phyloP scores from a whole-genome alignment of 2,329 filamentous ascomycete genomes.

The Colletotrichum filicis region DNA sequence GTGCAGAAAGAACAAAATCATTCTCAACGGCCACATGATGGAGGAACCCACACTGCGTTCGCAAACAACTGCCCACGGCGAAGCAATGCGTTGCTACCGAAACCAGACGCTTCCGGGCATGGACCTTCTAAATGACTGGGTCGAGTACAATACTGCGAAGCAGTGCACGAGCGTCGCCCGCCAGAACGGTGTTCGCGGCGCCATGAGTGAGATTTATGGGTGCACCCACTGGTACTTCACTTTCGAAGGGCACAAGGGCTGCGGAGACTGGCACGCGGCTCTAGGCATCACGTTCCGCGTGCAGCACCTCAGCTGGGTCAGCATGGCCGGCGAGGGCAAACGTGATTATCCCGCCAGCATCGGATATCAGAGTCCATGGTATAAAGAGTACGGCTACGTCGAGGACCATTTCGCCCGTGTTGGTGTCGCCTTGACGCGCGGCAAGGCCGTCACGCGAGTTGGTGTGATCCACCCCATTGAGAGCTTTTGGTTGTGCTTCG shows the following conservation, averaged over 20 bases:
- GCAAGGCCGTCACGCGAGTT: slow-evolving; percentile 42
- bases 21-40: slow-evolving; percentile 46
- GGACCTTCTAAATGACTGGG: slow-evolving; percentile 43
- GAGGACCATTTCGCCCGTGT: slow-evolving; percentile 47
- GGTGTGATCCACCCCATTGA: slow-evolving; percentile 47
- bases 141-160: slow-evolving; percentile 47
- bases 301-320: slow-evolving; percentile 45
- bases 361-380: slow-evolving; percentile 47
- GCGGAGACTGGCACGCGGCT: slow-evolving; percentile 47
- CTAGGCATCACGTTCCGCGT: slow-evolving; percentile 46
- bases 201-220: slow-evolving; percentile 45
- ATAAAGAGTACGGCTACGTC: slow-evolving; percentile 43
- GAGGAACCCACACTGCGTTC: slow-evolving; percentile 44
- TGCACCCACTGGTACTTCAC: slow-evolving; percentile 46
- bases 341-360: slow-evolving; percentile 45
- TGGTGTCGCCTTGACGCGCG: slow-evolving; percentile 43
- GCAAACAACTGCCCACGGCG: slow-evolving; percentile 44
- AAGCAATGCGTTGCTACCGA: slow-evolving; percentile 46
- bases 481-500: slow-evolving; percentile 46
- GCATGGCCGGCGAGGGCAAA: slow-evolving; percentile 46
- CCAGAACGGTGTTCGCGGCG: slow-evolving; percentile 42
- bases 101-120: slow-evolving; percentile 45
- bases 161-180: slow-evolving; percentile 44
- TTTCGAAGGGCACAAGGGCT: slow-evolving; percentile 46
- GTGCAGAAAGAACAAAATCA: slow-evolving; percentile 41